phyloP scores from a whole-genome alignment of 2,329 filamentous ascomycete species.

The Nigrospora sphaerica region DNA sequence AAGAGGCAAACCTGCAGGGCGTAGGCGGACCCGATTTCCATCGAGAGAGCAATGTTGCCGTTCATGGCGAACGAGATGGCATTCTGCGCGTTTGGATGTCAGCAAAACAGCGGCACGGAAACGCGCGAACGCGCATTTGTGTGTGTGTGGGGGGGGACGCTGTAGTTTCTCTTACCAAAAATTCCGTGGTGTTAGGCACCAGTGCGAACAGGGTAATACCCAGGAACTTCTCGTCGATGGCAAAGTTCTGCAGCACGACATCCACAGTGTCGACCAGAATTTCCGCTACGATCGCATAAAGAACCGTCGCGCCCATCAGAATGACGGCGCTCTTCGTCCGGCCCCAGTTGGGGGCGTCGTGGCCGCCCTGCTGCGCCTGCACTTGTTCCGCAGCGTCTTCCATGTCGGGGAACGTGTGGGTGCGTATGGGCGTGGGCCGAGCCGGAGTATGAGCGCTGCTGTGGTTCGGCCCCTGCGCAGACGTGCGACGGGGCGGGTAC shows the following conservation, averaged over 20 bases:
- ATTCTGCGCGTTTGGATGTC: conserved; percentile 48
- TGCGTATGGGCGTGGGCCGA: conserved; percentile 24
- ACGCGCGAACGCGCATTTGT: background rate
- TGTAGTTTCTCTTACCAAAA: conserved; percentile 57
- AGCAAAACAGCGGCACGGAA: background rate
- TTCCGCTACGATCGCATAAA: conserved; percentile 96
- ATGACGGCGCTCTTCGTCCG: conserved; percentile 85
- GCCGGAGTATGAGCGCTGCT: conserved; percentile 11
- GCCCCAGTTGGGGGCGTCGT: conserved; percentile 99
- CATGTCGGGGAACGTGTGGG: conserved; percentile 31
- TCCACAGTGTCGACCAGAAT: conserved; percentile 96
- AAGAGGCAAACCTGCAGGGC: conserved; percentile 92
- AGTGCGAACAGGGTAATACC: conserved; percentile 95
- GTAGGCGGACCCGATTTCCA: conserved; percentile 98
- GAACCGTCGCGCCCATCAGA: conserved; percentile 76
- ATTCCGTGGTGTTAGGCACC: conserved; percentile 97
- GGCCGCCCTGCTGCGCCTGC: conserved; percentile 56
- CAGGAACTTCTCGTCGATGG: conserved; percentile 94
- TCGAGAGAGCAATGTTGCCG: conserved; percentile 94
- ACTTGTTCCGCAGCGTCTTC: conserved; percentile 39
- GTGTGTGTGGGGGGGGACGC: background rate
- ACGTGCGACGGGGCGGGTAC: conserved; percentile 28
- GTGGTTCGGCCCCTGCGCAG: conserved; percentile 19
- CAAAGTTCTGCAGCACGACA: conserved; percentile 82
- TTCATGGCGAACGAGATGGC: conserved; percentile 99